Base-by-base conservation (phyloP, 176 grass and related monocot genomes). In the Triticum timopheevii region DNA sequence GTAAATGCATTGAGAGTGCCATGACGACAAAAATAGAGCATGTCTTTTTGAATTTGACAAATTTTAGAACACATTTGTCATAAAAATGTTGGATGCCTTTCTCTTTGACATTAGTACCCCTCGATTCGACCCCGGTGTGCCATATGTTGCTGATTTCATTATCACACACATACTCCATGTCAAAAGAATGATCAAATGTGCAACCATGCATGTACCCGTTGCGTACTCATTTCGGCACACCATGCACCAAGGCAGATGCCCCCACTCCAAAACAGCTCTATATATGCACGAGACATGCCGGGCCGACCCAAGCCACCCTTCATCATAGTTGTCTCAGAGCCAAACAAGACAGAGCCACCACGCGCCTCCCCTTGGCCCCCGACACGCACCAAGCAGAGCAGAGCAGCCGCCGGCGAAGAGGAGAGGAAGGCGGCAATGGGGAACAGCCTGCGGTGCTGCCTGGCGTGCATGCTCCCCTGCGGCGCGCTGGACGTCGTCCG, bases 391-490 rank as follows among this genome's bases (percentile, higher is more conserved):
- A n/a, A 52, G 85, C 74, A n/a, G 23, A 45, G 11, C 42, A 45
- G 40, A 35, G 61, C 27, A 27, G 27, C 61, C 33, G 24, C 12
- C 40, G 16, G 68, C 50, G 34, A 39, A 12, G 35, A 5, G 72
- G 1, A 45, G 15, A 24, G 50, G 24, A 65, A 45, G 59, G 38
- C 10, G 73, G 73, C 73, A 11, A 98, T 98, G 96, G 96, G 96
- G 36, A 98, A 95, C 78, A 98, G 93, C 90, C 86, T 98, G 19
- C 89, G 96, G 54, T 98, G 96, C 76, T 98, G 93, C 87, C 90
- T 98, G 69, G 92, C 96, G 59, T 98, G 96, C 83, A 89, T 98
- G 83, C 90, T 98, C 42, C 96, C 96, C 61, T 98, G 96, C 89
- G 96, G 96, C 78, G 96, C 96, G 63, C 86, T 98, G 63, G 96